A percentile compares a stretch with the other conserved stretches of the same genome.
These are phyloP conservation scores for Yamadazyma friedrichii DNA, from an alignment of 1,139 yeast genomes.

Conservation along the genomic window DNA sequence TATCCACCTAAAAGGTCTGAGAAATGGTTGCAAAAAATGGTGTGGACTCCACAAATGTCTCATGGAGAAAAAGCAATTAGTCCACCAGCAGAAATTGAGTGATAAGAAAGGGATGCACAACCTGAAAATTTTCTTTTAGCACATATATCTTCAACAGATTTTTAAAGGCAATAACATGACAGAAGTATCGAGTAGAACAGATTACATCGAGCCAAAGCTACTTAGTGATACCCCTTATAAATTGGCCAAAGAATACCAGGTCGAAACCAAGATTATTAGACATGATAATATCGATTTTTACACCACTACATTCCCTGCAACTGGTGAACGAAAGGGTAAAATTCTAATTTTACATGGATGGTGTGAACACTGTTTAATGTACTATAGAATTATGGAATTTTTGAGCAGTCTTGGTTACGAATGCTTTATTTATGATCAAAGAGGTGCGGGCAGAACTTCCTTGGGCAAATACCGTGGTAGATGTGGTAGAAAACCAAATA, in stretches of 20 bases:
- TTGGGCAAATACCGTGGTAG: slow-evolving; percentile 19
- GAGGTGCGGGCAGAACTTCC: slow-evolving; percentile 24
- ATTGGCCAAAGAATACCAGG: slow-evolving; percentile 8
- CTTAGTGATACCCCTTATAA: slow-evolving; percentile 16
- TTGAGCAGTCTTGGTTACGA: slow-evolving; percentile 20
- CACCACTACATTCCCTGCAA: slow-evolving; percentile 14
- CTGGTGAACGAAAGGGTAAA: slow-evolving; percentile 13
- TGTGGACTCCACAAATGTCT: background rate
- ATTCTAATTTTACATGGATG: slow-evolving; percentile 23
- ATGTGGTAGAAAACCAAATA: slow-evolving; percentile 14
- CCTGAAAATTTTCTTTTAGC: background rate
- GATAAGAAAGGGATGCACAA: slow-evolving; percentile 1
- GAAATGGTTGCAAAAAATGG: slow-evolving; percentile 1
- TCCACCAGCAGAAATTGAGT: background rate
- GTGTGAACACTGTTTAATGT: slow-evolving; percentile 23
- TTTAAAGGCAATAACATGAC: slow-evolving; percentile 1
- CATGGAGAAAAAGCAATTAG: background rate
- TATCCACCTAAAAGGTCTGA: too few species aligned
- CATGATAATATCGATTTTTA: slow-evolving; percentile 17
- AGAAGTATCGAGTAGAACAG: background rate
- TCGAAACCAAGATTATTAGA: slow-evolving; percentile 6
- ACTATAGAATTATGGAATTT: slow-evolving; percentile 19
- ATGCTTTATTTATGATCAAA: slow-evolving; percentile 21
- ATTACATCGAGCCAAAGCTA: slow-evolving; percentile 11
- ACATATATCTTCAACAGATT: too few species aligned